These are phyloP conservation scores for Pseudozyma sp. DNA, from an alignment of 1,284 basidiomycete genomes.

Conservation along the genomic window DNA sequence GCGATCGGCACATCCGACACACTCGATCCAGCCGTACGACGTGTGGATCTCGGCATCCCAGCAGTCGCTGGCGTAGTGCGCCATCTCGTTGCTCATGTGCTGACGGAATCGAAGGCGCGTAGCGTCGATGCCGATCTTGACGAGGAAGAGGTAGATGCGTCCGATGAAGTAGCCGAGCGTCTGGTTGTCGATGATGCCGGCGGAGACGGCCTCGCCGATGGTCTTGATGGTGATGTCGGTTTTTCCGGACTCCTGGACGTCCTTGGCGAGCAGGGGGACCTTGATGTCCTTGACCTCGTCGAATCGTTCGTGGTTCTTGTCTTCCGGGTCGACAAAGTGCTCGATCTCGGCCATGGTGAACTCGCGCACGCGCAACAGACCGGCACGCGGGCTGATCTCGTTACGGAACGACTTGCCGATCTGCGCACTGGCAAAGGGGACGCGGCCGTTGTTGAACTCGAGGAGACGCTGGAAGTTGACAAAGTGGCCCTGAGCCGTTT, in stretches of 20 bases:
- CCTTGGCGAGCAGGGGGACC: constrained; percentile 83
- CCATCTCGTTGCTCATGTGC: constrained; percentile 98
- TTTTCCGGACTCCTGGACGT: constrained; percentile 82
- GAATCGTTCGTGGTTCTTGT: constrained; percentile 90
- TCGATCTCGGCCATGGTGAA: constrained; percentile 99
- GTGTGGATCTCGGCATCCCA: constrained; percentile 99
- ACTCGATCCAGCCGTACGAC: constrained; percentile 97
- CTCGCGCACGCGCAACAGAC: constrained; percentile 94
- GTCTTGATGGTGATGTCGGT: constrained; percentile 78
- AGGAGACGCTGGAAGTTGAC: constrained; percentile 96
- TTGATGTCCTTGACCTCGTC: constrained; percentile 80
- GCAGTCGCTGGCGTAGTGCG: constrained; percentile 97
- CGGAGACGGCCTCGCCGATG: constrained; percentile 87
- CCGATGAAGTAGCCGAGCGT: constrained; percentile 97
- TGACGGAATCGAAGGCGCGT: constrained; percentile 88
- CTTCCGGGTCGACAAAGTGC: constrained; percentile 94
- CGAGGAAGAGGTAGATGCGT: constrained; percentile 88
- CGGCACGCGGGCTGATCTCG: constrained; percentile 96
- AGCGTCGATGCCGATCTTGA: constrained; percentile 93
- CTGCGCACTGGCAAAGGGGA: constrained; percentile 97
- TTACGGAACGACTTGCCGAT: constrained; percentile 97
- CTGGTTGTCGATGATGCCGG: constrained; percentile 91
- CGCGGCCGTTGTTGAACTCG: constrained; percentile 95
- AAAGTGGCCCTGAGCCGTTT: constrained; percentile 99
- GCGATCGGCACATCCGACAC: constrained; percentile 98